Conservation (phyloP, 768 basidiomycete species). For the Trametes meyenii region DNA sequence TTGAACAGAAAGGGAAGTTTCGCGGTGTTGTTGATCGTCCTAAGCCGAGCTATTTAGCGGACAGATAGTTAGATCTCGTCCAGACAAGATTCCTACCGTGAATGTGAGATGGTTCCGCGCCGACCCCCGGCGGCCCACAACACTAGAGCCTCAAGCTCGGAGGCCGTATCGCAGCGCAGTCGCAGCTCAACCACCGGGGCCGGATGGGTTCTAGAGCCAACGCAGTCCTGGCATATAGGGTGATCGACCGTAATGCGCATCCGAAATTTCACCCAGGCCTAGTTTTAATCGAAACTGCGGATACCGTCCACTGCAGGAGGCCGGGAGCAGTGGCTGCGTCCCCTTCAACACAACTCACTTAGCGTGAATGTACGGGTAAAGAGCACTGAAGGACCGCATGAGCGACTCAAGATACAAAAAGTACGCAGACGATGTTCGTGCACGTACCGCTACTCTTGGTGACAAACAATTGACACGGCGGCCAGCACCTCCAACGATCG, state of each 20-base stretch:
- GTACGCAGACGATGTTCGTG: too few relatives aligned
- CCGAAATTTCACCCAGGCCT: not conserved
- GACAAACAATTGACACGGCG: too few relatives aligned
- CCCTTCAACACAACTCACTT: not conserved
- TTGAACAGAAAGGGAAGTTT: not conserved
- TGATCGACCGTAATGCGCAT: not conserved
- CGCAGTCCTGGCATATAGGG: not conserved
- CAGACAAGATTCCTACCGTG: conserved; percentile 3
- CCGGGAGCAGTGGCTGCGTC: not conserved
- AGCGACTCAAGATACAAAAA: too few relatives aligned
- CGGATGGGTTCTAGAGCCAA: too few relatives aligned
- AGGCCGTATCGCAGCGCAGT: not conserved
- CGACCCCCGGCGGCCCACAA: not conserved
- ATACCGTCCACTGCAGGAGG: not conserved
- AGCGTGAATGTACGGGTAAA: too few relatives aligned
- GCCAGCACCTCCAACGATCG: not conserved
- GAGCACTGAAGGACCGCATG: too few relatives aligned
- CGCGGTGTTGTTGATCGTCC: not conserved
- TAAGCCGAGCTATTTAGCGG: conserved; percentile 1
- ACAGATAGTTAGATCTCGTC: not conserved
- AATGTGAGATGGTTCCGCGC: conserved; percentile 9
- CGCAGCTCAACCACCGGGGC: not conserved
- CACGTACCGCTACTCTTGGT: too few relatives aligned
- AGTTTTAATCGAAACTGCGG: not conserved
- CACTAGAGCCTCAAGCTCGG: not conserved